phyloP scores from a whole-genome alignment of 768 basidiomycete species.

The Pisolithus marmoratus region DNA sequence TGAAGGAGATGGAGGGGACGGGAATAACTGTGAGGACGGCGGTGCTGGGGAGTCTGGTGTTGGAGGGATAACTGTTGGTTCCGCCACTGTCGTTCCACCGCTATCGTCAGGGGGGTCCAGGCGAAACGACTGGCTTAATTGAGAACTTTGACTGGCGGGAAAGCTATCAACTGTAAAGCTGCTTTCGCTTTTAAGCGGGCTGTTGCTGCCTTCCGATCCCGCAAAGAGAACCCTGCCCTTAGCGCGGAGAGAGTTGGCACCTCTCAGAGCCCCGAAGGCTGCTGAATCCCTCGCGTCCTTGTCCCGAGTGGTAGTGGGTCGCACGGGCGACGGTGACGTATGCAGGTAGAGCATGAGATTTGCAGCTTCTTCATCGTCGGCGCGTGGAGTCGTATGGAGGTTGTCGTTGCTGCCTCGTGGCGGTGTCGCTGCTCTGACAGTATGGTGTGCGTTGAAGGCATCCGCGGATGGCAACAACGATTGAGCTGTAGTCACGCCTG shows the following conservation, averaged over 20 bases:
- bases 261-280: slow-evolving; percentile 53
- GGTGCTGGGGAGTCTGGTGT: slow-evolving; percentile 24
- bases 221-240: slow-evolving; percentile 72
- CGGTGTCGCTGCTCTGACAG: slow-evolving; percentile 29
- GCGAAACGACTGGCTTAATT: slow-evolving; percentile 13
- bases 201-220: slow-evolving; percentile 27
- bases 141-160: slow-evolving; percentile 23
- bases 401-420: slow-evolving; percentile 27
- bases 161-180: slow-evolving; percentile 20
- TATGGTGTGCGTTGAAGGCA: slow-evolving; percentile 25
- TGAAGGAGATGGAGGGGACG: slow-evolving; percentile 20
- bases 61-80: slow-evolving; percentile 29
- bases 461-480: slow-evolving; percentile 37
- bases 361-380: slow-evolving; percentile 75
- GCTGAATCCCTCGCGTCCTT: slow-evolving; percentile 46
- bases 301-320: slow-evolving; percentile 44
- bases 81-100: slow-evolving; percentile 18
- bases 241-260: slow-evolving; percentile 40
- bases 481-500: slow-evolving; percentile 43
- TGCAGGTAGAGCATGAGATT: slow-evolving; percentile 81
- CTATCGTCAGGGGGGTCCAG: slow-evolving; percentile 12
- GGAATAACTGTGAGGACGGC: slow-evolving; percentile 20
- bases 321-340: slow-evolving; percentile 77
- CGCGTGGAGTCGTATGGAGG: slow-evolving; percentile 44
- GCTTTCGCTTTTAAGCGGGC: slow-evolving; percentile 23